Evolutionary conservation across 441 rosid species (phyloP).

Genomic region (Pelargonium australe): DNA sequence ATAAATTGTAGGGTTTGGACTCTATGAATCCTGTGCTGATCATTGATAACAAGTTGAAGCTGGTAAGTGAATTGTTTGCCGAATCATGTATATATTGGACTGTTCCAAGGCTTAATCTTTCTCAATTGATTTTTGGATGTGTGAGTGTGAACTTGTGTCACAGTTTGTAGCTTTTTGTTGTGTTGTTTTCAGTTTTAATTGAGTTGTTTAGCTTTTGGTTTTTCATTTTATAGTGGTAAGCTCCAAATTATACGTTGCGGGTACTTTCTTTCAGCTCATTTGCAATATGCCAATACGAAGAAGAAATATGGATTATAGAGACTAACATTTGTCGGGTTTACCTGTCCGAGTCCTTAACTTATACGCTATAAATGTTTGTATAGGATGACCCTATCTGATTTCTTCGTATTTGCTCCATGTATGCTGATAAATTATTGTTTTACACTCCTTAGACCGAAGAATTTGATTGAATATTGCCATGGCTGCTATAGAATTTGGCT

Average conservation of each 20-base stretch:
- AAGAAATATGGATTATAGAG: too few relatives aligned
- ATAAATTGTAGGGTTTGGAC: conserved; percentile 44
- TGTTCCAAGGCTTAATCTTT: neutral
- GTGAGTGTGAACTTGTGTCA: neutral
- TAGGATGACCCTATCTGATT: too few relatives aligned
- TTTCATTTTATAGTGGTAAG: too few relatives aligned
- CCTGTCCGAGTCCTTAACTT: neutral
- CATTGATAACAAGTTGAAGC: conserved; percentile 44
- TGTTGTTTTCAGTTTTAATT: too few relatives aligned
- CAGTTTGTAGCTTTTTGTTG: neutral
- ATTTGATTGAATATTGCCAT: neutral
- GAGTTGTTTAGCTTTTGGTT: too few relatives aligned
- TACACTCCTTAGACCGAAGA: neutral
- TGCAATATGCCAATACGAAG: too few relatives aligned
- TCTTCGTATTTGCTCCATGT: too few relatives aligned
- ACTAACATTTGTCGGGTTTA: too few relatives aligned
- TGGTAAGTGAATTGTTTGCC: conserved; percentile 35
- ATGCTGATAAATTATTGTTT: neutral
- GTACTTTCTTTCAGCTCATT: too few relatives aligned
- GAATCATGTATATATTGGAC: neutral
- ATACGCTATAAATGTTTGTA: too few relatives aligned
- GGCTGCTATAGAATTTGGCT: neutral
- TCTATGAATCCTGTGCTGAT: conserved; percentile 44
- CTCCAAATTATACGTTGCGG: too few relatives aligned
- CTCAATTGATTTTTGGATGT: neutral